phyloP scores from a whole-genome alignment of 2,329 filamentous ascomycete genomes.

The Westerdykella aurantiaca region DNA sequence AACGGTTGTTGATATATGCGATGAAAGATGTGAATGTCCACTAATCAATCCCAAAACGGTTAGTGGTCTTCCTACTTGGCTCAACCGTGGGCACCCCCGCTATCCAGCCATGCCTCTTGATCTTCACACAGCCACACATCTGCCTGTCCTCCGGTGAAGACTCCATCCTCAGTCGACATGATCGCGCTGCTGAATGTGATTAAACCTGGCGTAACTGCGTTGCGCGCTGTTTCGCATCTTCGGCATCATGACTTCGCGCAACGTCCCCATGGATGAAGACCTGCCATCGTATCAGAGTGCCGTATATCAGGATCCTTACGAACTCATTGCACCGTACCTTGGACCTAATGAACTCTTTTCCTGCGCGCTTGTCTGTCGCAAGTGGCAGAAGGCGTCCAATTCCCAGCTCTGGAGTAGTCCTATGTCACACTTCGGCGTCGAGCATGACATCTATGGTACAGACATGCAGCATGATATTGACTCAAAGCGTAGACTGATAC shows the following conservation, averaged over 20 bases:
- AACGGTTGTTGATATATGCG: no score
- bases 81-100: no score
- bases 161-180: no score
- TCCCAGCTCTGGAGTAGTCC: constrained; percentile 59
- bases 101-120: no score
- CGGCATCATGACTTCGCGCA: no score
- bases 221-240: no score
- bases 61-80: no score
- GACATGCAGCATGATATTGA: not conserved
- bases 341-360: constrained; percentile 52
- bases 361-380: constrained; percentile 50
- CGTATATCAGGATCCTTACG: constrained; percentile 51
- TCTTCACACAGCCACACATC: no score
- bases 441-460: constrained; percentile 55
- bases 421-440: constrained; percentile 55
- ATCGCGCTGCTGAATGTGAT: not conserved
- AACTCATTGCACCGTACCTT: constrained; percentile 52
- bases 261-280: constrained; percentile 47
- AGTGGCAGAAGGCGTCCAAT: constrained; percentile 55
- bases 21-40: no score
- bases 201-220: no score
- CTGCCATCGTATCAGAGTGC: constrained; percentile 57
- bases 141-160: no score
- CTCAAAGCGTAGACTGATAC: constrained; percentile 5
- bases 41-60: no score